Conservation (phyloP, 768 basidiomycete species). For the Guyanaporus albipodus region DNA sequence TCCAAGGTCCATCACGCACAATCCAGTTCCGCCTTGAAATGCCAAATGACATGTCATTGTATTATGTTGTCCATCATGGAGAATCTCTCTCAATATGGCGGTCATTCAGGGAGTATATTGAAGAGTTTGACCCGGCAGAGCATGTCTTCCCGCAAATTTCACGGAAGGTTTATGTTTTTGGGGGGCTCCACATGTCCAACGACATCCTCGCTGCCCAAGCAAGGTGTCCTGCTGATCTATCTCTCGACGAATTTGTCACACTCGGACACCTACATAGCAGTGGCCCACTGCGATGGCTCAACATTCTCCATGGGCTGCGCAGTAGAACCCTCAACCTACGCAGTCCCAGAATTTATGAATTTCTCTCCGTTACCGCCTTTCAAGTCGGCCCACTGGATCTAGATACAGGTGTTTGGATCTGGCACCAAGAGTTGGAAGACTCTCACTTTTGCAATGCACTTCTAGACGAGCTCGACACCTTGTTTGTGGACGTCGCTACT, state of each 20-base stretch:
- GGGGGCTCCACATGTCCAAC: background rate
- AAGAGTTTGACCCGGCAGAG: no score
- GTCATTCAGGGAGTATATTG: no score
- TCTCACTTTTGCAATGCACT: background rate
- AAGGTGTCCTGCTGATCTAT: background rate
- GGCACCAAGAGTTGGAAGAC: background rate
- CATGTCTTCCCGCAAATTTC: no score
- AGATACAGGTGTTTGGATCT: background rate
- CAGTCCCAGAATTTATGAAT: background rate
- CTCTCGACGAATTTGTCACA: background rate
- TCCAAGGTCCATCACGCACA: background rate
- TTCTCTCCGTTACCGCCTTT: background rate
- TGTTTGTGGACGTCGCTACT: background rate
- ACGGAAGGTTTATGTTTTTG: background rate
- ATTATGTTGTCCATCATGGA: background rate
- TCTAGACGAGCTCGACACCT: background rate
- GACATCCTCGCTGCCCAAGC: background rate
- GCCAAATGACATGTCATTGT: background rate
- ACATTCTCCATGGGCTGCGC: background rate
- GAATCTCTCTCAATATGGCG: no score
- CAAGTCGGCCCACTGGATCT: background rate
- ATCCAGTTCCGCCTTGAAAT: background rate
- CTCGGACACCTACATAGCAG: background rate
- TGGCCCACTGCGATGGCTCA: background rate
- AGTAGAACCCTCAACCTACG: background rate